A percentile compares a stretch with the other conserved stretches of the same genome.
Evolutionary conservation across 176 grass and related monocot genomes (phyloP).

Genomic region (Bolboschoenus planiculmis): DNA sequence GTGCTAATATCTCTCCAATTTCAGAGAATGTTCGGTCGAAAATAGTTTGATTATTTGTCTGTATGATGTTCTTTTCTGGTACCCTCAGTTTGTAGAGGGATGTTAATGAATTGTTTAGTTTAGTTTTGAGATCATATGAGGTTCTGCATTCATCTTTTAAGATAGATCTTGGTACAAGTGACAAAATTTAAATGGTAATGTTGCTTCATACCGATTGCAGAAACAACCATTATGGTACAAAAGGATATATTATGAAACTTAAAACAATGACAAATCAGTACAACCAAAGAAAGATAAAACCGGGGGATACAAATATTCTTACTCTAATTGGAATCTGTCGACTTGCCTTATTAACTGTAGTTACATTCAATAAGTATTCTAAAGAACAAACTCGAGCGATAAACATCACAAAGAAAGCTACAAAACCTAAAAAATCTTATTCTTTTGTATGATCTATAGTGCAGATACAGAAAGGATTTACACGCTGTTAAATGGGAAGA

Average conservation of each 20-base stretch:
- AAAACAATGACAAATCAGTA: background rate
- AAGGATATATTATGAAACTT: background rate
- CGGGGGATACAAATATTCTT: background rate
- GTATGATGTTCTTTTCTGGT: background rate
- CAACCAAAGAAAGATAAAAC: background rate
- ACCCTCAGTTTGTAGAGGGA: background rate
- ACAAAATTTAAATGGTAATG: background rate
- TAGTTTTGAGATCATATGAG: background rate
- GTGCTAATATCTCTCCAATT: background rate
- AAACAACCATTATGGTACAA: too few relatives aligned
- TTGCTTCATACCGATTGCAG: too few relatives aligned
- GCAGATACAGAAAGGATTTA: conserved; percentile 89
- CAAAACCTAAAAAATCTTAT: background rate
- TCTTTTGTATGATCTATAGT: background rate
- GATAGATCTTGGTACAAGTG: background rate
- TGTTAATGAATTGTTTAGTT: background rate
- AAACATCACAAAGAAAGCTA: background rate
- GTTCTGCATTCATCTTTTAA: background rate
- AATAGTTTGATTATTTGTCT: background rate
- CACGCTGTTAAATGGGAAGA: conserved; percentile 85
- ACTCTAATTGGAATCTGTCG: background rate
- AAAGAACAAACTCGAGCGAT: too few relatives aligned
- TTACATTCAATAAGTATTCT: too few relatives aligned
- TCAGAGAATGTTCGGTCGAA: background rate
- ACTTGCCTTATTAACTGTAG: too few relatives aligned